Evolutionary conservation across 176 grass and related monocot species (phyloP), one percentile per base, ranked within the genome.

Genomic region (Panicum miliaceum): DNA sequence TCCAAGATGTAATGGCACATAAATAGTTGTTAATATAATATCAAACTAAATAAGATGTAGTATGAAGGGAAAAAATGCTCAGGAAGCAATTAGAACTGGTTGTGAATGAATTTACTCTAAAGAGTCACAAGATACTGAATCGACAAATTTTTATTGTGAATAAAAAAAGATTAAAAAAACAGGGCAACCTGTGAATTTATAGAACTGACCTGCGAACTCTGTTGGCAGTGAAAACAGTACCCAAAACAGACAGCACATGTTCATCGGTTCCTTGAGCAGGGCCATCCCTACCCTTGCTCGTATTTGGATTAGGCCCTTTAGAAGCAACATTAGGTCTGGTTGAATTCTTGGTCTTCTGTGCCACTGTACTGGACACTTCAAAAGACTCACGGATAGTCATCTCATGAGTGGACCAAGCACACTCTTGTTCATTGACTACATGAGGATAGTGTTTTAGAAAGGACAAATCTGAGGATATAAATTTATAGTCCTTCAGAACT

Each of bases 161-260:
- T 37, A 16, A 37, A 23, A 77, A 64, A 76, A 27, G 26, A 16
- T 32, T 36, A 2, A 73, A 62, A 45, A 81, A 71, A n/a, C 12
- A 54, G 68, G 18, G 59, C 67, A 64, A 37, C 12, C 6, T 54
- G 8, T 46, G 53, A 85, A 58, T 43, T 71, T 53, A 64, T 56
- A 60, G 58, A 47, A 87, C 85, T 84, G 81, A 94, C 92, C 92
- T 94, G 41, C 82, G 90, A 71, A 92, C 87, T 83, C 77, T 88
- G 36, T 85, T 84, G 38, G 88, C 82, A 40, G 59, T 45, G 42
- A 94, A 94, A 76, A 92, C 68, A 62, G 70, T 90, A 26, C 47
- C 10, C 66, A 94, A 87, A 79, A 84, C 78, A 57, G 75, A 67
- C 10, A 5, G 78, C 76, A 68, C n/a, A 85, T 43, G 70, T 36